Percentiles rank a stretch among this genome's conserved stretches.
These are phyloP conservation scores for Candida sphagnicola DNA, from an alignment of 805 yeast genomes.

Conservation along the genomic window DNA sequence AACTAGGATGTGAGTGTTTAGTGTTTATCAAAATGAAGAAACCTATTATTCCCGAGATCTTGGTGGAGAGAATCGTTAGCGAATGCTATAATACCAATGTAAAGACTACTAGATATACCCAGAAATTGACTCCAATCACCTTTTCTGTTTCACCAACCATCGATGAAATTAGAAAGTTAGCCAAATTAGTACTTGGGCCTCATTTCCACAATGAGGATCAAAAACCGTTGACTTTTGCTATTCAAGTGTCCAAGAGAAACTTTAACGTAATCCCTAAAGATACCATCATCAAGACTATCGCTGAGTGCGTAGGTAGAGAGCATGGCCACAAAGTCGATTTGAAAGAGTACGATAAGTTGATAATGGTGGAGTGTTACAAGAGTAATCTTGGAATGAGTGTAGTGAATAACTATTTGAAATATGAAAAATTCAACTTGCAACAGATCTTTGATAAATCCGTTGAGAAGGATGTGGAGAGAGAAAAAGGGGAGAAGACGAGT, in stretches of 20 bases:
- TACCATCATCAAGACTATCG: constrained; percentile 70
- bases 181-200: constrained; percentile 57
- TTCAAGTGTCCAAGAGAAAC: constrained; percentile 74
- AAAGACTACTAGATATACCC: constrained; percentile 69
- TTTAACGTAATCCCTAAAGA: constrained; percentile 69
- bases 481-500: too few species aligned
- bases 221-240: constrained; percentile 59
- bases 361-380: constrained; percentile 85
- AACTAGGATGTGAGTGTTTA: constrained; percentile 75
- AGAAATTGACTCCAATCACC: constrained; percentile 77
- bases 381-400: constrained; percentile 85
- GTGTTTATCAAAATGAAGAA: constrained; percentile 75
- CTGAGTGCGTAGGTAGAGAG: constrained; percentile 64
- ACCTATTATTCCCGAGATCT: constrained; percentile 74
- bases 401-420: constrained; percentile 58
- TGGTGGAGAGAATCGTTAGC: constrained; percentile 62
- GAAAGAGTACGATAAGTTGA: constrained; percentile 70
- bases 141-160: constrained; percentile 67
- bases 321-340: constrained; percentile 77
- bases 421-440: constrained; percentile 73
- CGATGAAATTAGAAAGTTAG: constrained; percentile 61
- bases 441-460: constrained; percentile 56
- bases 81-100: constrained; percentile 48
- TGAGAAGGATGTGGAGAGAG: constrained; percentile 24
- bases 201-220: constrained; percentile 56